A percentile compares a stretch with the other conserved stretches of the same genome.
These are phyloP conservation scores for Malassezia psittaci DNA, from an alignment of 1,284 basidiomycete genomes.

Conservation along the genomic window DNA sequence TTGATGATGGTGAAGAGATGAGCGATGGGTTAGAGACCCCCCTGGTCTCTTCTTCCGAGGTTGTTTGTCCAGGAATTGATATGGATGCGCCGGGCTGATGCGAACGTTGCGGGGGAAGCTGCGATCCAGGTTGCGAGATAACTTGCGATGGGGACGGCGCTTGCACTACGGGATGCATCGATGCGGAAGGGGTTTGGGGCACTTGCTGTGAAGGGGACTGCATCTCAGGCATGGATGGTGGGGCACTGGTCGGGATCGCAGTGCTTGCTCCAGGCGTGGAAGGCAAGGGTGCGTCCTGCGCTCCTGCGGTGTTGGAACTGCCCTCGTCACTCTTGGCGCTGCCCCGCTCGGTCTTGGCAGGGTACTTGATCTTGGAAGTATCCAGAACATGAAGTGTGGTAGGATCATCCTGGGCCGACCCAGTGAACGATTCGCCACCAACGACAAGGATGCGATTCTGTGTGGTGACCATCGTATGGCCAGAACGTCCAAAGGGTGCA, in stretches of 20 bases:
- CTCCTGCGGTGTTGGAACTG: background rate
- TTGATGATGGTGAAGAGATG: background rate
- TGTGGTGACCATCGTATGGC: conserved; percentile 86
- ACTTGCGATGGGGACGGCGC: background rate
- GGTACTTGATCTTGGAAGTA: conserved; percentile 47
- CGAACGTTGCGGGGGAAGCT: background rate
- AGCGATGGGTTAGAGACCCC: background rate
- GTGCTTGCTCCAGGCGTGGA: background rate
- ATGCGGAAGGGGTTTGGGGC: too few species aligned
- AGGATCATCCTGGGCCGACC: conserved; percentile 65
- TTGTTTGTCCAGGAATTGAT: background rate
- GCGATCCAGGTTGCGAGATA: background rate
- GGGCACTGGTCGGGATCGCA: background rate
- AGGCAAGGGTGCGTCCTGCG: background rate
- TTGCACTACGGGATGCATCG: too few species aligned
- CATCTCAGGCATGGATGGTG: conserved; percentile 4
- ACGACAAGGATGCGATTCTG: conserved; percentile 81
- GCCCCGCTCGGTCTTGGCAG: conserved; percentile 28
- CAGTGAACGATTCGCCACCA: conserved; percentile 79
- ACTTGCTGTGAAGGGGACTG: too few species aligned
- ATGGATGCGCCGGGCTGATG: background rate
- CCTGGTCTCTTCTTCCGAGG: background rate
- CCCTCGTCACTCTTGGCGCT: conserved; percentile 7
- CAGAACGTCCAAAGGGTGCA: conserved; percentile 75
- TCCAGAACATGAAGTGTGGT: conserved; percentile 63